Conservation (phyloP, 768 basidiomycete species). For the Naganishia vaughanmartiniae region DNA sequence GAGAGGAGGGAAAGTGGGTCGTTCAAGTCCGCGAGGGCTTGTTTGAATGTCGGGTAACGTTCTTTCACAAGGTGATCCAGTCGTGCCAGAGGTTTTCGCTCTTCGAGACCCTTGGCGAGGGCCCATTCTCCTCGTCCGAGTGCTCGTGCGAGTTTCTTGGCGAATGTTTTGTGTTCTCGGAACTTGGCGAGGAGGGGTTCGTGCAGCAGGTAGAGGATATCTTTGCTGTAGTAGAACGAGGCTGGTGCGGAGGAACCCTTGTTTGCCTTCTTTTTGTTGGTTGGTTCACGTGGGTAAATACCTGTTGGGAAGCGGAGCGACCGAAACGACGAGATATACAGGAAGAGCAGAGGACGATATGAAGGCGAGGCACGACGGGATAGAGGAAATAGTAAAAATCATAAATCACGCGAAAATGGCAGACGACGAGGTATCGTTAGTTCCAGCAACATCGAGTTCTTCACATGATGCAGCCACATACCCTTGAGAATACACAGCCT, state of each 20-base stretch:
- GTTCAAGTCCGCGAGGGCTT: slow-evolving; percentile 92
- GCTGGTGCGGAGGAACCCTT: slow-evolving; percentile 96
- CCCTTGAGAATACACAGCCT: slow-evolving; percentile 96
- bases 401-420: no score
- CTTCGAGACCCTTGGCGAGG: slow-evolving; percentile 86
- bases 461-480: slow-evolving; percentile 48
- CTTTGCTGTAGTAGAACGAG: slow-evolving; percentile 97
- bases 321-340: slow-evolving; percentile 11
- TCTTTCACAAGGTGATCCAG: slow-evolving; percentile 98
- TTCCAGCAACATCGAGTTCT: not conserved
- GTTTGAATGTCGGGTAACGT: slow-evolving; percentile 96
- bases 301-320: slow-evolving; percentile 57
- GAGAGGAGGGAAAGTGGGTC: slow-evolving; percentile 94
- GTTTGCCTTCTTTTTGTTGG: slow-evolving; percentile 85
- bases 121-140: slow-evolving; percentile 93
- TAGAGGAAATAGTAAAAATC: no score
- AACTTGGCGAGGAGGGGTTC: slow-evolving; percentile 91
- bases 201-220: slow-evolving; percentile 93
- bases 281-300: slow-evolving; percentile 95
- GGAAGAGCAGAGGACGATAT: not conserved
- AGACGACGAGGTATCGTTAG: not conserved
- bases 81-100: slow-evolving; percentile 83
- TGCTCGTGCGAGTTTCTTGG: slow-evolving; percentile 90
- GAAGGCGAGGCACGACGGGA: no score
- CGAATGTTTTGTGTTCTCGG: slow-evolving; percentile 95